Percentiles rank a stretch among this genome's conserved stretches.
Conservation (phyloP, 805 yeast genomes). For the Candida ponderosae region DNA sequence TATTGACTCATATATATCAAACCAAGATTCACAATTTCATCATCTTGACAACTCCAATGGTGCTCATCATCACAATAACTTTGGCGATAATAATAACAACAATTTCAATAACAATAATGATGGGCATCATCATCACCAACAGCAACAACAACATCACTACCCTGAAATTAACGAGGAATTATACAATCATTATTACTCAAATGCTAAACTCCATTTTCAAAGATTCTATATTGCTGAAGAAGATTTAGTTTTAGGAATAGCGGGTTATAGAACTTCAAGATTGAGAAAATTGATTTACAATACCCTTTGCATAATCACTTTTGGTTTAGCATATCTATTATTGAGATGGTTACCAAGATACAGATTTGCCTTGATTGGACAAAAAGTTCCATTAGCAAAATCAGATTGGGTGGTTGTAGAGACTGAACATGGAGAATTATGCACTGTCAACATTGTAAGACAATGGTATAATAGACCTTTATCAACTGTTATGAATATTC, state of each 20-base stretch:
- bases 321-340: conserved; percentile 67
- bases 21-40: conserved; percentile 1
- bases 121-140: too few species aligned
- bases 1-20: conserved; percentile 20
- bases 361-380: conserved; percentile 61
- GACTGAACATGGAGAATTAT: conserved; percentile 85
- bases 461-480: conserved; percentile 63
- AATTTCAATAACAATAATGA: conserved; percentile 14
- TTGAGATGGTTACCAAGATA: conserved; percentile 84
- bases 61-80: conserved; percentile 7
- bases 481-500: conserved; percentile 51
- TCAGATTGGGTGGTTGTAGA: conserved; percentile 94
- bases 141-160: conserved; percentile 1
- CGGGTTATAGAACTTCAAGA: conserved; percentile 64
- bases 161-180: conserved; percentile 21
- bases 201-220: conserved; percentile 48
- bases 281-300: conserved; percentile 42
- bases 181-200: conserved; percentile 38
- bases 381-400: conserved; percentile 58
- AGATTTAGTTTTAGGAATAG: conserved; percentile 89
- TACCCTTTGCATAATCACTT: conserved; percentile 44
- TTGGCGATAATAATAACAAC: conserved; percentile 15
- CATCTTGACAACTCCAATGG: conserved; percentile 5
- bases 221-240: conserved; percentile 92
- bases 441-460: conserved; percentile 47